These are phyloP conservation scores for Paraphaeosphaeria sporulosa DNA, from an alignment of 2,329 filamentous ascomycete genomes.

Conservation along the genomic window DNA sequence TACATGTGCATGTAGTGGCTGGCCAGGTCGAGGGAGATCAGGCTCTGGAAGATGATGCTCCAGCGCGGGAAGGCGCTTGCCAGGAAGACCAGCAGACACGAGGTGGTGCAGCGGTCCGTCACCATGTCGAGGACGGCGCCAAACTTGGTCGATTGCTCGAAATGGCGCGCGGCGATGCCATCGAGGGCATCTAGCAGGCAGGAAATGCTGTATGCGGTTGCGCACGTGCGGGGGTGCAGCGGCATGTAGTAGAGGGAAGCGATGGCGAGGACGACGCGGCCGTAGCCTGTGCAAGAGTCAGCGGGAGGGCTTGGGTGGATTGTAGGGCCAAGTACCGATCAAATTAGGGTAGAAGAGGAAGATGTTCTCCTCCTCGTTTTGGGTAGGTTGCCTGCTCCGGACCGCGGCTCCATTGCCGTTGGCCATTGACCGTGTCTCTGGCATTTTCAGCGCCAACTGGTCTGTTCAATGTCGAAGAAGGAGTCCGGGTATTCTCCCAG, in stretches of 20 bases:
- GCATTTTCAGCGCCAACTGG: conserved; percentile 28
- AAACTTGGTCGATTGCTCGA: conserved; percentile 93
- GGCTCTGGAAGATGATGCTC: conserved; percentile 90
- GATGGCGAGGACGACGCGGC: conserved; percentile 68
- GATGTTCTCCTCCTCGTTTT: conserved; percentile 58
- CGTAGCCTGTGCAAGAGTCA: conserved; percentile 51
- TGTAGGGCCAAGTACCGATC: conserved; percentile 51
- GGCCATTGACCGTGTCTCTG: conserved; percentile 27
- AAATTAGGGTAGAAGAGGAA: conserved; percentile 62
- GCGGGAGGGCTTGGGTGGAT: conserved; percentile 16
- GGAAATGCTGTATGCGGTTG: conserved; percentile 87
- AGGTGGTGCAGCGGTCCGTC: conserved; percentile 95
- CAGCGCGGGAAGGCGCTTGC: conserved; percentile 93
- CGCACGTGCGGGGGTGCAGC: conserved; percentile 94
- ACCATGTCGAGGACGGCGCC: conserved; percentile 99
- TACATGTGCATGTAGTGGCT: conserved; percentile 99
- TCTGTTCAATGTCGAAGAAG: not conserved
- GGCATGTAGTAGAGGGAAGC: conserved; percentile 99
- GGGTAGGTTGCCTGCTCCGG: conserved; percentile 17
- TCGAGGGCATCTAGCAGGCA: conserved; percentile 96
- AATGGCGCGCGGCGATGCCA: conserved; percentile 85
- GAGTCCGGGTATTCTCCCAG: not conserved
- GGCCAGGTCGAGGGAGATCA: conserved; percentile 91
- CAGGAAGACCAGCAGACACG: conserved; percentile 92
- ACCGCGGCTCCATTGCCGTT: conserved; percentile 38